Evolutionary conservation across 2,329 filamentous ascomycete genomes (phyloP).

Genomic region (Emergomyces pasteurianus): DNA sequence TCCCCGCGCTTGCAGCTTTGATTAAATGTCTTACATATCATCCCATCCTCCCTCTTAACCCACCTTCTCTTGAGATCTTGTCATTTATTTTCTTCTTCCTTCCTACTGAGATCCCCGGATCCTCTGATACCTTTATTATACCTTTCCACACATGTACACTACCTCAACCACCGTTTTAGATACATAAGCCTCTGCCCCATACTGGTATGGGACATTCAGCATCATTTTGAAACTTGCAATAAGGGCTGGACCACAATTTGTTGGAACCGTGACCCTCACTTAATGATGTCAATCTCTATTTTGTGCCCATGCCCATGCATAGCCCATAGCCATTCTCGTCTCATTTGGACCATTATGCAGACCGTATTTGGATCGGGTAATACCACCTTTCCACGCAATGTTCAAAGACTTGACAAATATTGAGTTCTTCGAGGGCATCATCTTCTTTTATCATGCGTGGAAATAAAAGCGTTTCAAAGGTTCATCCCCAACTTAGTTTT

Average conservation of each 20-base stretch:
- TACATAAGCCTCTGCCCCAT: not conserved
- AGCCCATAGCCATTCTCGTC: not conserved
- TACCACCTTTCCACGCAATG: not conserved
- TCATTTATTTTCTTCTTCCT: not conserved
- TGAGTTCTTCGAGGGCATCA: not conserved
- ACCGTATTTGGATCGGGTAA: no score
- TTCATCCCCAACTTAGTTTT: not conserved
- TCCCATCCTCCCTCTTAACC: not conserved
- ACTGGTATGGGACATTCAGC: not conserved
- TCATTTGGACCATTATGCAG: not conserved
- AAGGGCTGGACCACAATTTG: no score
- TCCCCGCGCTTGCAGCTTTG: not conserved
- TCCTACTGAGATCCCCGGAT: not conserved
- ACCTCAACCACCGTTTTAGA: not conserved
- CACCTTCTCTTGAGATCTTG: not conserved
- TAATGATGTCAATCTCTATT: not conserved
- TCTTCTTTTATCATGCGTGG: not conserved
- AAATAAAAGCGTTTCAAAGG: no score
- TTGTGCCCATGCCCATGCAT: not conserved
- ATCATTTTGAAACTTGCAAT: not conserved
- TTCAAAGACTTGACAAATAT: not conserved
- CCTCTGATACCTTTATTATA: not conserved
- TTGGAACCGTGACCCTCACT: not conserved
- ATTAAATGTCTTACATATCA: not conserved
- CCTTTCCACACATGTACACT: slow-evolving; percentile 1